Evolutionary conservation across 2,329 filamentous ascomycete genomes (phyloP).

Genomic region (Colletotrichum sp.): DNA sequence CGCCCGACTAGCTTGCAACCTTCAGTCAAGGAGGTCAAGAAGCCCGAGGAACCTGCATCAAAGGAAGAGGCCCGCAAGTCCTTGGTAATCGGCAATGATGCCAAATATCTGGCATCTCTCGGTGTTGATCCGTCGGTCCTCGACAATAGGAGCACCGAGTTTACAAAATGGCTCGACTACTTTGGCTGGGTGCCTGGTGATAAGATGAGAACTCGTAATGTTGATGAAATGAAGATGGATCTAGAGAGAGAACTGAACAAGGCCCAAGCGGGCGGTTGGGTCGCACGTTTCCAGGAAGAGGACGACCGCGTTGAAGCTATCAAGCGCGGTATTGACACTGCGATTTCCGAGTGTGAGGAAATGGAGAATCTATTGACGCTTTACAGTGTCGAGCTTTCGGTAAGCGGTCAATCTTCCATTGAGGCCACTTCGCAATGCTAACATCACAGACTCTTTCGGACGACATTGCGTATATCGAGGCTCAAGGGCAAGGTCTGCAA

Average conservation of each 20-base stretch:
- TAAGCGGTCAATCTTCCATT: slow-evolving; percentile 49
- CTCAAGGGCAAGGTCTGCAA: slow-evolving; percentile 94
- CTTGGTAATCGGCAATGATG: slow-evolving; percentile 73
- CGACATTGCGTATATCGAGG: slow-evolving; percentile 96
- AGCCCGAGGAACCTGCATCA: slow-evolving; percentile 26
- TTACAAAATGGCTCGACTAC: slow-evolving; percentile 82
- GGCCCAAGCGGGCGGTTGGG: slow-evolving; percentile 91
- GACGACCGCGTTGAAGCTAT: slow-evolving; percentile 90
- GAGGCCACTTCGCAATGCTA: slow-evolving; percentile 16
- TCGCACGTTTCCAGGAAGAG: slow-evolving; percentile 82
- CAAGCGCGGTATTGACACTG: slow-evolving; percentile 82
- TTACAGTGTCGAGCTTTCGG: slow-evolving; percentile 92
- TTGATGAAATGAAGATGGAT: slow-evolving; percentile 82
- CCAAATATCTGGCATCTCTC: slow-evolving; percentile 77
- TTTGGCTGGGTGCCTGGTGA: slow-evolving; percentile 86
- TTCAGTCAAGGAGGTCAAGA: slow-evolving; percentile 36
- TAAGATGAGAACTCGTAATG: slow-evolving; percentile 74
- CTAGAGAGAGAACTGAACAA: slow-evolving; percentile 88
- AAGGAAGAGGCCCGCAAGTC: slow-evolving; percentile 63
- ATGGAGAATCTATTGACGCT: slow-evolving; percentile 92
- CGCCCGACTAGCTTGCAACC: slow-evolving; percentile 44
- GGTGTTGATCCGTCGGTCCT: slow-evolving; percentile 81
- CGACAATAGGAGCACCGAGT: slow-evolving; percentile 77
- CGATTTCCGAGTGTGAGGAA: slow-evolving; percentile 96
- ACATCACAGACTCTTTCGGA: slow-evolving; percentile 82